Evolutionary conservation across 495 filamentous ascomycete species (phyloP).

Genomic region (Xanthoparmelia taractica): DNA sequence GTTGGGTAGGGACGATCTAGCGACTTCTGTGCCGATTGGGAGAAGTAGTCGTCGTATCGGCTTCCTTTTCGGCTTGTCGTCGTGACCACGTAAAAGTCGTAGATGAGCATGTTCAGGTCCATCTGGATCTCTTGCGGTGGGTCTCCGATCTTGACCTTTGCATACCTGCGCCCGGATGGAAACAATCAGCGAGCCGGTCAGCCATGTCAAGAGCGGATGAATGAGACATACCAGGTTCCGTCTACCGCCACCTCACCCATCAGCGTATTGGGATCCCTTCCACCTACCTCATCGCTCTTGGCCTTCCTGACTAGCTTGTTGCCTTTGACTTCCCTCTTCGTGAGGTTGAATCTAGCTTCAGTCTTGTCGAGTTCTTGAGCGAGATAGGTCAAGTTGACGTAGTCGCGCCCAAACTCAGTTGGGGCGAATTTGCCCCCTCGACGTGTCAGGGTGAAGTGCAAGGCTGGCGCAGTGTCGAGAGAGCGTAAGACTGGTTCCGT

Average conservation of each 20-base stretch:
- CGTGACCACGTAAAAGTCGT: constrained; percentile 29
- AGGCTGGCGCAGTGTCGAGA: constrained; percentile 24
- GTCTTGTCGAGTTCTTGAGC: constrained; percentile 22
- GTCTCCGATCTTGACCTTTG: constrained; percentile 27
- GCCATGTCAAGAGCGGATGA: background rate
- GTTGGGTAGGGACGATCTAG: constrained; percentile 25
- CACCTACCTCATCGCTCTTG: constrained; percentile 22
- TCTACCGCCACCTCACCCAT: constrained; percentile 26
- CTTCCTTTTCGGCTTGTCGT: constrained; percentile 31
- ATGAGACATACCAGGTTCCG: constrained; percentile 26
- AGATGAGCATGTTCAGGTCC: constrained; percentile 33
- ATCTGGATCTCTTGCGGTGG: constrained; percentile 30
- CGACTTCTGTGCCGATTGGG: constrained; percentile 24
- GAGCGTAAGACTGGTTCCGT: constrained; percentile 16
- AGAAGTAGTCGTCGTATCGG: constrained; percentile 29
- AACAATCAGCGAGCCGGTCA: background rate
- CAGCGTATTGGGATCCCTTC: constrained; percentile 18
- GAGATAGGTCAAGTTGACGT: constrained; percentile 25
- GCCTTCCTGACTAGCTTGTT: constrained; percentile 31
- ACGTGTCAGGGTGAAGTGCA: constrained; percentile 29
- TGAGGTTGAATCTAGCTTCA: constrained; percentile 30
- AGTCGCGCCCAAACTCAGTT: constrained; percentile 14
- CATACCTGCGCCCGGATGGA: constrained; percentile 22
- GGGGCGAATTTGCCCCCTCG: constrained; percentile 27
- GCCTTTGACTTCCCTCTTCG: constrained; percentile 28